A percentile compares a stretch with the other conserved stretches of the same genome.
These are phyloP conservation scores for Fonsecaea erecta DNA, from an alignment of 2,329 filamentous ascomycete genomes.

Conservation along the genomic window DNA sequence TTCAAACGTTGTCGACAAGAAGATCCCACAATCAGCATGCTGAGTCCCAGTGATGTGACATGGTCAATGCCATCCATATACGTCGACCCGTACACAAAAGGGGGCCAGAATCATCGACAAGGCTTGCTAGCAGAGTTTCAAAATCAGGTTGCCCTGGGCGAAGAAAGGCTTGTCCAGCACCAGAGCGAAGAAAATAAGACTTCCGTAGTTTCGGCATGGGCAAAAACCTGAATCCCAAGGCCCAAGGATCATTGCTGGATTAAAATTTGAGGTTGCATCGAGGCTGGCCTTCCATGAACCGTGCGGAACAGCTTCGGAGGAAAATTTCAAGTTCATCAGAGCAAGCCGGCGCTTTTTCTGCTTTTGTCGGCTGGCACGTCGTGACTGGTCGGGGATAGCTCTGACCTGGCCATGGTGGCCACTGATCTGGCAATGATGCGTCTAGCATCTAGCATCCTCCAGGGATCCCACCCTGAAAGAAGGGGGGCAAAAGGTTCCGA, in stretches of 20 bases:
- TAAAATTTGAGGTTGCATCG: slow-evolving; percentile 25
- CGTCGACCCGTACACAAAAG: neutral
- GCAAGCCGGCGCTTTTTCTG: slow-evolving; percentile 20
- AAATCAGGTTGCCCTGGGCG: neutral
- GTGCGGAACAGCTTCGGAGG: slow-evolving; percentile 8
- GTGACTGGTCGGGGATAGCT: neutral
- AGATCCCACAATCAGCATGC: neutral
- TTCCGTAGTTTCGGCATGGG: slow-evolving; percentile 18
- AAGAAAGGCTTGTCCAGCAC: neutral
- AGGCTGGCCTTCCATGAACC: slow-evolving; percentile 12
- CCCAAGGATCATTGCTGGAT: slow-evolving; percentile 3
- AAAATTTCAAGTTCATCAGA: neutral
- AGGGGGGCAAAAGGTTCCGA: slow-evolving; percentile 1
- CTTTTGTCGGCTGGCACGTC: slow-evolving; percentile 10
- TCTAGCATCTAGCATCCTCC: neutral
- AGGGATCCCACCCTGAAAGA: neutral
- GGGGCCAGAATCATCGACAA: neutral
- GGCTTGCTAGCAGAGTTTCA: slow-evolving; percentile 4
- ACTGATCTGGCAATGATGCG: neutral
- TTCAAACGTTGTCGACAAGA: neutral
- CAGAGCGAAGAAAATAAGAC: neutral
- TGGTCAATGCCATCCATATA: neutral
- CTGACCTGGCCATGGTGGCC: neutral
- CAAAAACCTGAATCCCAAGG: slow-evolving; percentile 10
- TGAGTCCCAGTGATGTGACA: neutral